Conservation (phyloP, 2,329 filamentous ascomycete genomes). For the Fusarium lyarnte region DNA sequence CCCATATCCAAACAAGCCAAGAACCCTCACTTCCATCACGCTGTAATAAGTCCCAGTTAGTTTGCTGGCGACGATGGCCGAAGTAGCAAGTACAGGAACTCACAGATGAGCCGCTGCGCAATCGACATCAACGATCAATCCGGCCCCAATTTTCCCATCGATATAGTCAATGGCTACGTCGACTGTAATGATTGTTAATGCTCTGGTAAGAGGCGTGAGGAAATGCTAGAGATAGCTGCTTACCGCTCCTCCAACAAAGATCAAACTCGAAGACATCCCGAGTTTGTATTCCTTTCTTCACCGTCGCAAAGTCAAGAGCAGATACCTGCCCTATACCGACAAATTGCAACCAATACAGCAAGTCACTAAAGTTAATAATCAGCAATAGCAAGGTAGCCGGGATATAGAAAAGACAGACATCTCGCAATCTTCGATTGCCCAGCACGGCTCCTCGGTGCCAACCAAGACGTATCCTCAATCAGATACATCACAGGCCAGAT, state of each 20-base stretch:
- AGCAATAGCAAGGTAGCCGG: fast-evolving
- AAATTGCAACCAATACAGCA: neutral
- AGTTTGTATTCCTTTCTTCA: neutral
- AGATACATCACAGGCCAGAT: neutral
- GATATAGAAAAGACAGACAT: neutral
- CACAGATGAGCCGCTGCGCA: neutral
- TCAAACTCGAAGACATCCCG: fast-evolving
- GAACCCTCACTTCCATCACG: fast-evolving
- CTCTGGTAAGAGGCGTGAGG: neutral
- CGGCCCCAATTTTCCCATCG: neutral
- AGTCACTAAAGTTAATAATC: fast-evolving
- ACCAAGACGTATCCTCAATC: neutral
- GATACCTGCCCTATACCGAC: neutral
- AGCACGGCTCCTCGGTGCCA: neutral
- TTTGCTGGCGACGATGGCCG: neutral
- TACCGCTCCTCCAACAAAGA: fast-evolving
- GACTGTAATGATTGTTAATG: fast-evolving
- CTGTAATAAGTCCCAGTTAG: no score
- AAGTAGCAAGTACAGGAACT: neutral
- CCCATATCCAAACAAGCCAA: fast-evolving
- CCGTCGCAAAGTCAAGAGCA: neutral
- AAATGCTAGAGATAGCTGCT: fast-evolving
- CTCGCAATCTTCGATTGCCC: neutral
- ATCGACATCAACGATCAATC: neutral
- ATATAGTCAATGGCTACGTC: fast-evolving